Evolutionary conservation across 345 rosid species (phyloP).

Genomic region (Eucalyptus regnans): DNA sequence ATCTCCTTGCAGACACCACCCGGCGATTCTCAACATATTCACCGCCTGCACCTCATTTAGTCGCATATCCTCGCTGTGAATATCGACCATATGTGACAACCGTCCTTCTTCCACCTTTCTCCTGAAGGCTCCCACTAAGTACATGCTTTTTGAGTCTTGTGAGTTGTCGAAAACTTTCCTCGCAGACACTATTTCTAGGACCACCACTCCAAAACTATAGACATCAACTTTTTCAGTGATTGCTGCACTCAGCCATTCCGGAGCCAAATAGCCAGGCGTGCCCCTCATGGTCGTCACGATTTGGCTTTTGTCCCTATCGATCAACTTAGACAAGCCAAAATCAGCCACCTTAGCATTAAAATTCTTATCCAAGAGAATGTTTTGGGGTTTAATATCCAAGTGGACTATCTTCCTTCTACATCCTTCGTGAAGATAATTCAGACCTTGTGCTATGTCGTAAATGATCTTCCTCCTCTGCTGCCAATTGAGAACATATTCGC

Average conservation of each 20-base stretch:
- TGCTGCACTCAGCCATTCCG: not conserved
- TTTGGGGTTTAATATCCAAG: conserved; percentile 3
- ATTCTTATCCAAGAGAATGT: not conserved
- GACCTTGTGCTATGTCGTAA: conserved; percentile 12
- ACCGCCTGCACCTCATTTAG: not conserved
- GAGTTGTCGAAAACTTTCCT: conserved; percentile 2
- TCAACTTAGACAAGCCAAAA: conserved; percentile 9
- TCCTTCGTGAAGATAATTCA: conserved; percentile 17
- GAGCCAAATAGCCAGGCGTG: conserved; percentile 3
- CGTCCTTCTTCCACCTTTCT: not conserved
- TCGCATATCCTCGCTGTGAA: conserved; percentile 2
- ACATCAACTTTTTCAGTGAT: conserved; percentile 7
- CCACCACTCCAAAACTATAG: conserved; percentile 17
- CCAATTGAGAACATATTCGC: conserved; percentile 2
- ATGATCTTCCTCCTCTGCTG: conserved; percentile 13
- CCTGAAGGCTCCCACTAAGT: conserved; percentile 6
- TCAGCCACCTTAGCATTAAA: not conserved
- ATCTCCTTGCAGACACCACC: conserved; percentile 27
- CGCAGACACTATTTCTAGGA: conserved; percentile 9
- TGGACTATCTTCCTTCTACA: conserved; percentile 11
- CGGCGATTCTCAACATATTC: conserved; percentile 11
- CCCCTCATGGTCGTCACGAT: not conserved
- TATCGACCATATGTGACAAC: conserved; percentile 2
- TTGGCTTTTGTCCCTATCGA: not conserved
- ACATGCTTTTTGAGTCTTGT: not conserved